A percentile compares a stretch with the other conserved stretches of the same genome.
Evolutionary conservation across 2,329 filamentous ascomycete genomes (phyloP).

Genomic region (Leptosphaerulina australis): DNA sequence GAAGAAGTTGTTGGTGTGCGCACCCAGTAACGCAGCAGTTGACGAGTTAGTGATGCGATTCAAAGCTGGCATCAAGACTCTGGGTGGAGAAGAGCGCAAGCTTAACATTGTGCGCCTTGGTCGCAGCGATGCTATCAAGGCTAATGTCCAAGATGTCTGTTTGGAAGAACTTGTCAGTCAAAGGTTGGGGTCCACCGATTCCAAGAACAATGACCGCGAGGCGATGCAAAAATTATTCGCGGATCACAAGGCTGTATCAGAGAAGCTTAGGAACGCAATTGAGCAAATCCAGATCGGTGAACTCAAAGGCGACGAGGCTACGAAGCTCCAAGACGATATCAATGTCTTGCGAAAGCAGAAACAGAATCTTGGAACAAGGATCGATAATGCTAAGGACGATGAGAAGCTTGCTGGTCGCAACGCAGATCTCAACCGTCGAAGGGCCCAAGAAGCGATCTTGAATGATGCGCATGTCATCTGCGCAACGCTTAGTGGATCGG

Average conservation of each 20-base stretch:
- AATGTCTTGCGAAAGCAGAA: slow-evolving; percentile 79
- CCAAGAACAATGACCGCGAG: slow-evolving; percentile 52
- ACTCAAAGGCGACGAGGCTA: slow-evolving; percentile 66
- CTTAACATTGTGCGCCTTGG: slow-evolving; percentile 90
- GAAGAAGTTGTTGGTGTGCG: slow-evolving; percentile 94
- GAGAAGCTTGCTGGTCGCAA: slow-evolving; percentile 82
- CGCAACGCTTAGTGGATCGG: slow-evolving; percentile 91
- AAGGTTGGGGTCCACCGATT: slow-evolving; percentile 59
- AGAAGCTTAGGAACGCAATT: slow-evolving; percentile 72
- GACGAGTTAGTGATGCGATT: slow-evolving; percentile 94
- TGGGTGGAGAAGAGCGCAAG: slow-evolving; percentile 72
- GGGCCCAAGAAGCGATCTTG: slow-evolving; percentile 88
- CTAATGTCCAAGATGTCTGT: slow-evolving; percentile 86
- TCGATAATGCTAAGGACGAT: slow-evolving; percentile 85
- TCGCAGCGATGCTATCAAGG: slow-evolving; percentile 89
- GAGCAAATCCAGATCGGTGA: slow-evolving; percentile 68
- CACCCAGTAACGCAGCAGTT: slow-evolving; percentile 97
- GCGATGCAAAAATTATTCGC: slow-evolving; percentile 72
- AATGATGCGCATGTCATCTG: slow-evolving; percentile 92
- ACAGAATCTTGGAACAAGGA: slow-evolving; percentile 75
- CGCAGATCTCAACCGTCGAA: slow-evolving; percentile 81
- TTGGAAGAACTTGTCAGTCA: slow-evolving; percentile 88
- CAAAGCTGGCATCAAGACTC: slow-evolving; percentile 82
- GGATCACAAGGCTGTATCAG: slow-evolving; percentile 65
- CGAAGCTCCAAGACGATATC: slow-evolving; percentile 74